Evolutionary conservation across 2,329 filamentous ascomycete species (phyloP).

Genomic region (Fonsecaea nubica): DNA sequence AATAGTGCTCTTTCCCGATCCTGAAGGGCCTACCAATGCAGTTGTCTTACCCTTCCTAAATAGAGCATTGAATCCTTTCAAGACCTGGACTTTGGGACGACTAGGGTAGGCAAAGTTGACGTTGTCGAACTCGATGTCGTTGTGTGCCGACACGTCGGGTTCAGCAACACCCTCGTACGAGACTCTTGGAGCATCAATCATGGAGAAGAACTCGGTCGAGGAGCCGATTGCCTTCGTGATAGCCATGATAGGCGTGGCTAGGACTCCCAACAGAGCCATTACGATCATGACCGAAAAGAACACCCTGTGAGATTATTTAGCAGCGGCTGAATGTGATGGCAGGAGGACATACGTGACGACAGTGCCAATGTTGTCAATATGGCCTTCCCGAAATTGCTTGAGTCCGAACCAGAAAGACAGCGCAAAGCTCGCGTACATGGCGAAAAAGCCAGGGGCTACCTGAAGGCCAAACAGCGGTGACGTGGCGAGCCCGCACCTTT

Average conservation of each 20-base stretch:
- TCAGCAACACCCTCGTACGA: conserved; percentile 47
- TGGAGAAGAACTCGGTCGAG: conserved; percentile 76
- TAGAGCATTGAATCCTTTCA: conserved; percentile 45
- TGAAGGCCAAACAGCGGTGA: conserved; percentile 44
- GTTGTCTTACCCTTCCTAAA: conserved; percentile 49
- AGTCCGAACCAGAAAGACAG: conserved; percentile 50
- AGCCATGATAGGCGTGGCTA: conserved; percentile 46
- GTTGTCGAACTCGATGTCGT: conserved; percentile 66
- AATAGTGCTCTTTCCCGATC: conserved; percentile 56
- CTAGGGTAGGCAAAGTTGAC: conserved; percentile 76
- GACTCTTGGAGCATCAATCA: conserved; percentile 72
- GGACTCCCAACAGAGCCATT: conserved; percentile 48
- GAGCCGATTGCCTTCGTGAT: conserved; percentile 77
- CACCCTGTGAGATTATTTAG: conserved; percentile 40
- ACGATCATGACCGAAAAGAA: conserved; percentile 53
- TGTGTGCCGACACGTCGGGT: conserved; percentile 65
- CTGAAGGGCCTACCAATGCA: conserved; percentile 55
- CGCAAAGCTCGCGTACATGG: conserved; percentile 47
- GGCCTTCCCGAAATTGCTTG: conserved; percentile 45
- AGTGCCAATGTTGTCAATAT: conserved; percentile 46
- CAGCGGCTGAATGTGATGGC: background rate
- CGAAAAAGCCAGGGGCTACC: conserved; percentile 46
- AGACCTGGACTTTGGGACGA: conserved; percentile 46
- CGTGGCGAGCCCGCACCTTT: conserved; percentile 43
- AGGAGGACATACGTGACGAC: conserved; percentile 46